A percentile compares a stretch with the other conserved stretches of the same genome.
Conservation (phyloP, 495 filamentous ascomycete species). For the Xylaria intraflava region DNA sequence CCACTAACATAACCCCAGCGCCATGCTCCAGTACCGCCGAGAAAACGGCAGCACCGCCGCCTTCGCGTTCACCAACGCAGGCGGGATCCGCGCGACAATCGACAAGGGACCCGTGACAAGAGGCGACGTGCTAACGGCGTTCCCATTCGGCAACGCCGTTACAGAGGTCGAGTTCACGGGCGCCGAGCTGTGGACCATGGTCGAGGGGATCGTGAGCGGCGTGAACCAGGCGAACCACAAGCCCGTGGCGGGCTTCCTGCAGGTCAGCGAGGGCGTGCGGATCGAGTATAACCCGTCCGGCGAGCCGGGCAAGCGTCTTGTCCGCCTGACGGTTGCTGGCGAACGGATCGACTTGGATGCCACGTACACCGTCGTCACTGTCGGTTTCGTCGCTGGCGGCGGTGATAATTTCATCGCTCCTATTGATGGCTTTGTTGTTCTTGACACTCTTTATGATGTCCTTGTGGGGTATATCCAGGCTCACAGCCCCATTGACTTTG, state of each 20-base stretch:
- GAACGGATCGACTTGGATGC: conserved; percentile 27
- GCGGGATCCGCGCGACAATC: conserved; percentile 52
- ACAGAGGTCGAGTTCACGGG: conserved; percentile 42
- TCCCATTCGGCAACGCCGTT: conserved; percentile 52
- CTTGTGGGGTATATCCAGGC: conserved; percentile 39
- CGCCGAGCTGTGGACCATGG: conserved; percentile 39
- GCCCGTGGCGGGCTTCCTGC: conserved; percentile 45
- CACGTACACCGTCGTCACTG: conserved; percentile 45
- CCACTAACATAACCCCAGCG: conserved; percentile 23
- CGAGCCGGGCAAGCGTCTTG: conserved; percentile 29
- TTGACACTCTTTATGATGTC: conserved; percentile 50
- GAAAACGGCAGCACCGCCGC: conserved; percentile 26
- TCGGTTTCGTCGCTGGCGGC: conserved; percentile 49
- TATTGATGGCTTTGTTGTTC: conserved; percentile 27
- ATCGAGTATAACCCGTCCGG: conserved; percentile 41
- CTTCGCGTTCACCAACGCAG: conserved; percentile 50
- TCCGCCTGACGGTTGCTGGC: conserved; percentile 36
- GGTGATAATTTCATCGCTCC: conserved; percentile 49
- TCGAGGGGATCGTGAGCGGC: conserved; percentile 43
- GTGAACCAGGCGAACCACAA: conserved; percentile 42
- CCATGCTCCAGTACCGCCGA: conserved; percentile 48
- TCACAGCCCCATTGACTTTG: conserved; percentile 39
- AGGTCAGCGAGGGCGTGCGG: conserved; percentile 43
- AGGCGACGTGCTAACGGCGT: conserved; percentile 49
- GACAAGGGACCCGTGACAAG: conserved; percentile 46